Evolutionary conservation across 176 grass and related monocot species (phyloP).

Genomic region (Aegilops longissima): DNA sequence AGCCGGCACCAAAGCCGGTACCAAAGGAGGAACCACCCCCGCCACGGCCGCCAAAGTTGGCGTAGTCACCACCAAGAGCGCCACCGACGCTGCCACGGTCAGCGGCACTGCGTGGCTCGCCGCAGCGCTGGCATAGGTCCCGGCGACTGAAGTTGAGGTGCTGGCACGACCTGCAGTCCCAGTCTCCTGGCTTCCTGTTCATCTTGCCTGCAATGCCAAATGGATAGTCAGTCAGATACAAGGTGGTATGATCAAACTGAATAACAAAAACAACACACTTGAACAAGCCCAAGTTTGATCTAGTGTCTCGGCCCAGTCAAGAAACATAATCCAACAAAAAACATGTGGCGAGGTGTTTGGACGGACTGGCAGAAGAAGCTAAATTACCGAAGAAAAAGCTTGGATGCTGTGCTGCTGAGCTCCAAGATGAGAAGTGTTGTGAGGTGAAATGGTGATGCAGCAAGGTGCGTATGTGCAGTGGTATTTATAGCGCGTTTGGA

Average conservation of each 20-base stretch:
- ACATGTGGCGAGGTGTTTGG: neutral
- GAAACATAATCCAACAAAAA: constrained; percentile 27
- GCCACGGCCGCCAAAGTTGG: constrained; percentile 63
- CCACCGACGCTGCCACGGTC: constrained; percentile 48
- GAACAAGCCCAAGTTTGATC: neutral
- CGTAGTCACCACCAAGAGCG: constrained; percentile 47
- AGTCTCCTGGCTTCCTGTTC: constrained; percentile 99
- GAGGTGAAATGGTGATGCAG: constrained; percentile 43
- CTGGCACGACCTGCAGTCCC: constrained; percentile 96
- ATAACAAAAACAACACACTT: constrained; percentile 11
- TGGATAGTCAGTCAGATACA: neutral
- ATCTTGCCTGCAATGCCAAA: constrained; percentile 56
- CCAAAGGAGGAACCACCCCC: constrained; percentile 65
- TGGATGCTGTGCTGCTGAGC: constrained; percentile 12
- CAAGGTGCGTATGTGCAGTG: constrained; percentile 39
- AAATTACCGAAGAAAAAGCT: constrained; percentile 44
- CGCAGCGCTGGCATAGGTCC: constrained; percentile 84
- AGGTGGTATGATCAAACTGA: neutral
- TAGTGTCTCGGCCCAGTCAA: neutral
- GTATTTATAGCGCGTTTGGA: constrained; percentile 54
- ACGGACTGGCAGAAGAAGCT: neutral
- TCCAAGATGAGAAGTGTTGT: constrained; percentile 14
- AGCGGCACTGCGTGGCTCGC: constrained; percentile 55
- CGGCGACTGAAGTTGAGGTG: constrained; percentile 98
- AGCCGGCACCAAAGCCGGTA: constrained; percentile 48